phyloP scores from a whole-genome alignment of 2,329 filamentous ascomycete species.

The Rachicladosporium sp. region DNA sequence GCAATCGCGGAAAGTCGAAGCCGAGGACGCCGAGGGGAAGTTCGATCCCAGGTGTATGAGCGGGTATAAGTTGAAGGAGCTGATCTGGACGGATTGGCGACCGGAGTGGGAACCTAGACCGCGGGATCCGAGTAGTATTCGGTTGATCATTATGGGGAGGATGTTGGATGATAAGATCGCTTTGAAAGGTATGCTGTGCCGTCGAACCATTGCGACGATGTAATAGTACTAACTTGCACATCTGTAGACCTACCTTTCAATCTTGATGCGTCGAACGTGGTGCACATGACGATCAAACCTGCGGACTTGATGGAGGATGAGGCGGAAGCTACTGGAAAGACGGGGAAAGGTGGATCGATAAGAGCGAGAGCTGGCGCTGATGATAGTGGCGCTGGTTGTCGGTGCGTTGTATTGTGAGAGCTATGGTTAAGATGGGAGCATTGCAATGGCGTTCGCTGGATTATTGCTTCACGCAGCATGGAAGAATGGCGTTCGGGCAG shows the following conservation, averaged over 20 bases:
- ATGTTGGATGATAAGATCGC: constrained; percentile 78
- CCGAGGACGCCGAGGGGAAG: constrained; percentile 51
- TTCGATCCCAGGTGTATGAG: constrained; percentile 77
- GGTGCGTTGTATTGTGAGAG: constrained; percentile 49
- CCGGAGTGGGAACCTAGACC: constrained; percentile 77
- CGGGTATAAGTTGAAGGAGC: constrained; percentile 84
- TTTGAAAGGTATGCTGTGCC: constrained; percentile 53
- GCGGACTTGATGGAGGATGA: constrained; percentile 72
- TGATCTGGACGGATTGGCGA: constrained; percentile 87
- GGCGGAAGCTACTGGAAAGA: constrained; percentile 57
- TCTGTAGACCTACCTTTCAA: constrained; percentile 64
- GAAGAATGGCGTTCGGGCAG: too few species aligned
- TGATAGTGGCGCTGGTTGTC: constrained; percentile 47
- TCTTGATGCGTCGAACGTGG: constrained; percentile 62
- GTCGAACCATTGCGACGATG: neutral
- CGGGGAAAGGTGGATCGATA: constrained; percentile 44
- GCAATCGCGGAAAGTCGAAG: constrained; percentile 63
- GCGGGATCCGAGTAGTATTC: constrained; percentile 75
- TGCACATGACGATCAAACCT: constrained; percentile 90
- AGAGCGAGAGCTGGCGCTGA: constrained; percentile 36
- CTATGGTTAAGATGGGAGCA: too few species aligned
- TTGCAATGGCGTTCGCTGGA: too few species aligned
- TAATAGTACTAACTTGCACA: neutral
- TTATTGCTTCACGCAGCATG: too few species aligned
- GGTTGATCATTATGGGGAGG: constrained; percentile 84